Conservation (phyloP, 2,329 filamentous ascomycete species). For the Beauveria pseudobassiana region DNA sequence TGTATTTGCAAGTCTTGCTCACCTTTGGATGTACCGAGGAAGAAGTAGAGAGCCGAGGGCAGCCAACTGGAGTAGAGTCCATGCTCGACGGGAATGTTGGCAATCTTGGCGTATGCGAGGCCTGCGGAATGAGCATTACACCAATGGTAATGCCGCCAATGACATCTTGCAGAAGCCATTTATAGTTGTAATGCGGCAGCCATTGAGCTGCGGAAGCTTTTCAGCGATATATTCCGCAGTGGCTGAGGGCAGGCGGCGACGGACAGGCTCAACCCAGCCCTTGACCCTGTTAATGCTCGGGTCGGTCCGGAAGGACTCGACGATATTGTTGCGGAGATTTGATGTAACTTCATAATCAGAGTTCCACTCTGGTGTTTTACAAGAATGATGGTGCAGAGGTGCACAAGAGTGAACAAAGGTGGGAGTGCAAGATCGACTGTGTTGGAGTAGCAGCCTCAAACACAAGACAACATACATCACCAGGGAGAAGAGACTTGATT, state of each 20-base stretch:
- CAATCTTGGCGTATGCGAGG: conserved; percentile 55
- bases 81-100: conserved; percentile 52
- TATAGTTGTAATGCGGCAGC: conserved; percentile 52
- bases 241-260: conserved; percentile 38
- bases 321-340: conserved; percentile 15
- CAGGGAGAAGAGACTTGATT: background rate
- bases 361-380: background rate
- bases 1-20: background rate
- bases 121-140: conserved; percentile 53
- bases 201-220: conserved; percentile 55
- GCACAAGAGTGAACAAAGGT: background rate
- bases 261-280: conserved; percentile 18
- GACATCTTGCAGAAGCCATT: conserved; percentile 55
- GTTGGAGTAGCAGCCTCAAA: background rate
- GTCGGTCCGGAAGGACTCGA: conserved; percentile 19
- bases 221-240: conserved; percentile 48
- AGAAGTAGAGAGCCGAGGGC: conserved; percentile 47
- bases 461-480: background rate
- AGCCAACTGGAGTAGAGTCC: conserved; percentile 54
- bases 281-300: conserved; percentile 20
- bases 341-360: conserved; percentile 16
- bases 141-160: conserved; percentile 56
- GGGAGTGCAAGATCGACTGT: background rate
- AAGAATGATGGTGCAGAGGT: background rate
- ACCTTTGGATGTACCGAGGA: conserved; percentile 58